Evolutionary conservation across 805 yeast species (phyloP), one percentile per base, ranked within the genome.

Genomic region (Hanseniaspora nectarophila): DNA sequence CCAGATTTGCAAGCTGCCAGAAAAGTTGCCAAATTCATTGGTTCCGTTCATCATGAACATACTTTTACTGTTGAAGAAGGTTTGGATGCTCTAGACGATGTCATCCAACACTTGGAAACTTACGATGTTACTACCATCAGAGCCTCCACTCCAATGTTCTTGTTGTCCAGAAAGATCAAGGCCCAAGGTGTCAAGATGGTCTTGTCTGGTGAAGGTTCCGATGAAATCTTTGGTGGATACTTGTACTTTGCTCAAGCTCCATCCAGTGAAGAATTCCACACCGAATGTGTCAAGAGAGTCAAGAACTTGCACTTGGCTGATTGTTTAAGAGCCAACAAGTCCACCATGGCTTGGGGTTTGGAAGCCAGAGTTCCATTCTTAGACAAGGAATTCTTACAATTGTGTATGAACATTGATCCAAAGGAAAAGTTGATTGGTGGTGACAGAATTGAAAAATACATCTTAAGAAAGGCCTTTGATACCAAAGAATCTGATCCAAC

Each of bases 161-260:
- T 92, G 62, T 74, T 92, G 59, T 83, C 95, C 15, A 79, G 99
- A 70, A 92, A 92, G 74, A 92, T 92, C 74, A 92, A 92, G 75
- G 98, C 98, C 49, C 97, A 90, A 71, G 99, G 98, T 69, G 95
- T 92, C 62, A 92, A 92, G 81, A 92, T 92, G 99, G 99, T 92
- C 38, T 73, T 92, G 54, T 85, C 95, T 35, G 99, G 99, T 66
- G 99, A 92, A 72, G 99, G 99, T 57, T 87, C 97, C 28, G 99
- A 92, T 70, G 99, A 92, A 75, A 83, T 92, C 68, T 92, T 92
- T 66, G 99, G 99, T 61, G 99, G 99, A 53, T 92, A 92, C 77
- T 73, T 92, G 61, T 92, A 92, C 75, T 92, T 92, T 65, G 97
- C 96, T 49, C 80, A 85, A 65, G 99, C 99, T 49, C 99, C 99